Conservation (phyloP, 2,329 filamentous ascomycete species). For the Microcera coccophila region DNA sequence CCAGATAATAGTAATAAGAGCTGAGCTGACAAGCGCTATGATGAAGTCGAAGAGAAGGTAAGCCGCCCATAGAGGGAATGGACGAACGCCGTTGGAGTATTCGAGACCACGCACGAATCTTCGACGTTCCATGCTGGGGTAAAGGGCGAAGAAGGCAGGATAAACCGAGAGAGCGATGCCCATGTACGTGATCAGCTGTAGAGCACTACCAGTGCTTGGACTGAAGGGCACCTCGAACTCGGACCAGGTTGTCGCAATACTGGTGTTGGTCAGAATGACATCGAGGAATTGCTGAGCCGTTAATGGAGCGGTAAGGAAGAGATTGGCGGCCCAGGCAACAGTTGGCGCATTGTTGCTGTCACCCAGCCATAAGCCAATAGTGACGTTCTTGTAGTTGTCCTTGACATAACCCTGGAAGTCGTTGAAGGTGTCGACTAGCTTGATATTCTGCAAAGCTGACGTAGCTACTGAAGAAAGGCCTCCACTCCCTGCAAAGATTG, state of each 20-base stretch:
- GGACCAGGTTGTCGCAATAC: constrained; percentile 68
- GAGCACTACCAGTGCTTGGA: constrained; percentile 63
- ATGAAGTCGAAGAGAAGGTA: constrained; percentile 78
- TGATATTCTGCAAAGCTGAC: constrained; percentile 31
- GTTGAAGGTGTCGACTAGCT: constrained; percentile 58
- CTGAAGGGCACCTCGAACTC: constrained; percentile 72
- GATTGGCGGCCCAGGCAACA: constrained; percentile 67
- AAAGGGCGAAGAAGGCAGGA: constrained; percentile 83
- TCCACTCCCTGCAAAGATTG: constrained; percentile 35
- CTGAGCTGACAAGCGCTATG: constrained; percentile 63
- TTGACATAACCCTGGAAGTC: constrained; percentile 66
- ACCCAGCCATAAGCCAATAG: constrained; percentile 73
- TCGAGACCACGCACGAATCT: constrained; percentile 77
- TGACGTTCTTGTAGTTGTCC: constrained; percentile 61
- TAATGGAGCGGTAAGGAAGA: constrained; percentile 54
- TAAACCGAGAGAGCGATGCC: constrained; percentile 73
- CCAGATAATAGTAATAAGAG: constrained; percentile 66
- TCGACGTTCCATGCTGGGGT: constrained; percentile 79
- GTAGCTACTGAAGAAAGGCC: constrained; percentile 16
- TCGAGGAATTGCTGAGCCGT: constrained; percentile 64
- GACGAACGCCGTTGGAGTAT: constrained; percentile 86
- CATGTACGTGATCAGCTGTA: constrained; percentile 80
- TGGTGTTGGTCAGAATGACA: constrained; percentile 61
- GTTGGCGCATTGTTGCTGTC: constrained; percentile 57
- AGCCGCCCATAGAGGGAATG: constrained; percentile 78